These are phyloP conservation scores for Globisporangium megalacanthum DNA, from an alignment of 352 stramenopile species.

Conservation along the genomic window DNA sequence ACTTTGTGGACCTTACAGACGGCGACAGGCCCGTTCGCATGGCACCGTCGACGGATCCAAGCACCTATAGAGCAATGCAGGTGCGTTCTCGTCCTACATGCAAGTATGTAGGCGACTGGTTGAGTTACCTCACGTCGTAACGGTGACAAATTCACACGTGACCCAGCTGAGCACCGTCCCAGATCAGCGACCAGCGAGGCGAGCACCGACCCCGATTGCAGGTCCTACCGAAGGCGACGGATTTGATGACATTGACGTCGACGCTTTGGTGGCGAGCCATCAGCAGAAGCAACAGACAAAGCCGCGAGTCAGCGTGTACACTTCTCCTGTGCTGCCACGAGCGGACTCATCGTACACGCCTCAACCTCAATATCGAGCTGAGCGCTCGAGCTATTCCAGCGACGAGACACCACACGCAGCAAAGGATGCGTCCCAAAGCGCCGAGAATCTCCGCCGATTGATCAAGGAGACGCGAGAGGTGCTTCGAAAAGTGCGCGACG, in stretches of 20 bases:
- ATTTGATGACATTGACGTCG: slow-evolving; percentile 39
- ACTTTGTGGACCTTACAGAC: slow-evolving; percentile 27
- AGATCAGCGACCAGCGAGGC: slow-evolving; percentile 1
- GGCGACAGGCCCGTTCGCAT: not conserved
- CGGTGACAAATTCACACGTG: not conserved
- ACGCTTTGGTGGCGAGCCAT: slow-evolving; percentile 45
- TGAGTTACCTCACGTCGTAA: too few species aligned
- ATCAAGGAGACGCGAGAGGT: slow-evolving; percentile 65
- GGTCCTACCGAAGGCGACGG: slow-evolving; percentile 21
- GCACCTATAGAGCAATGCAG: not conserved
- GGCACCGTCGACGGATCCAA: not conserved
- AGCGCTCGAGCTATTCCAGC: not conserved
- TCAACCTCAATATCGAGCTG: not conserved
- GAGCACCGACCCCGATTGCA: not conserved
- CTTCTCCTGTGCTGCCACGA: not conserved
- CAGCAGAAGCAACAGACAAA: slow-evolving; percentile 19
- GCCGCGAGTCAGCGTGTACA: not conserved
- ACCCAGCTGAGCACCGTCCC: not conserved
- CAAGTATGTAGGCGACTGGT: too few species aligned
- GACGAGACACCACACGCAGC: slow-evolving; percentile 12
- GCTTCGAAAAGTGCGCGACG: slow-evolving; percentile 63
- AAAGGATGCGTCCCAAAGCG: slow-evolving; percentile 14
- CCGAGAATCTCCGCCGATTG: slow-evolving; percentile 28
- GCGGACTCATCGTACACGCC: not conserved
- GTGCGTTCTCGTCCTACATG: too few species aligned